Base-by-base conservation (phyloP, 164 flowering plant genomes). In the Taxillus chinensis region DNA sequence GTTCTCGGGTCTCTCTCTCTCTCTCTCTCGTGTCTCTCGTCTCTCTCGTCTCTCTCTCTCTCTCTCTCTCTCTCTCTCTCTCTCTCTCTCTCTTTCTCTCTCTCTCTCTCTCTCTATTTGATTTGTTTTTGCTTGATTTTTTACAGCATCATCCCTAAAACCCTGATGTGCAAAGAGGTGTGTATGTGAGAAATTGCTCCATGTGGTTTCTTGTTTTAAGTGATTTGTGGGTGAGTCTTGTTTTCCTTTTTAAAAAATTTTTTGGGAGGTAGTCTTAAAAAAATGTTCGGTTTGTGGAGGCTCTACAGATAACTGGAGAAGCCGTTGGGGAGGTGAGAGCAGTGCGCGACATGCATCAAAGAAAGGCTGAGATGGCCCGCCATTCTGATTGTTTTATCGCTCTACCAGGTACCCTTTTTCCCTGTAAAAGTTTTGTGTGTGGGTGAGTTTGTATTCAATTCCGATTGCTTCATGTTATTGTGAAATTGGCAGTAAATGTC, bases 291-390 rank as follows among this genome's bases (percentile, higher is more conserved):
- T 46, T 46, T 46, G 12, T n/a, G n/a, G n/a, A n/a, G n/a, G n/a
- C n/a, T 13, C 50, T 46, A 10, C 68, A 76, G 79, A 51, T 76
- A 48, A 76, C 73, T 13, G 79, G 79, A 41, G 79, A 76, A 48
- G 68, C 75, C 43, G 68, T 76, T 9, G 79, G 79, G 12, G 77
- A 76, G 62, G 77, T 70, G 45, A 73, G 66, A 39, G 65, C 67
- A 3, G 79, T 76, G 38, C 74, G 75, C 5, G 70, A 71, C 64
- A 76, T 76, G 79, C 79, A 76, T 55, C 79, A 76, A 63, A 68
- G 79, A 39, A 76, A 76, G 63, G 79, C 77, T 56, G 77, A 76
- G 59, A 76, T 76, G 79, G 70, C 76, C 14, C 74, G 74, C 61
- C 77, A 73, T 67, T 73, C 79, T 57, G 79, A 76, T 50, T 72